phyloP scores from a whole-genome alignment of 2,329 filamentous ascomycete genomes.

The Botrytis porri region DNA sequence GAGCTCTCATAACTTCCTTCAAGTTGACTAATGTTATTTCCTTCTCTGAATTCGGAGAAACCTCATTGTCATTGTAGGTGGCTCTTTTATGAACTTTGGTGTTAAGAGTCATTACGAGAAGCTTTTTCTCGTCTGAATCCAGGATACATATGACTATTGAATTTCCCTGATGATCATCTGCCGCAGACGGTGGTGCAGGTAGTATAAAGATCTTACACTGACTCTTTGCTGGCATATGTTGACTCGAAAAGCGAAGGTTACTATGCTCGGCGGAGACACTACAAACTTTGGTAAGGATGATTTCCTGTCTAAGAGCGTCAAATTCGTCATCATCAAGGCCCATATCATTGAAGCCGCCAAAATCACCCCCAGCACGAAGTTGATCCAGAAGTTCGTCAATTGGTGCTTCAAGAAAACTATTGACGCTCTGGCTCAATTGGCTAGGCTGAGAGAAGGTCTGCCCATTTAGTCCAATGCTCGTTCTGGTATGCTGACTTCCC shows the following conservation, averaged over 20 bases:
- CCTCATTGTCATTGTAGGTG: constrained; percentile 21
- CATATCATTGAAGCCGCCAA: constrained; percentile 70
- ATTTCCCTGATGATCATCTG: constrained; percentile 51
- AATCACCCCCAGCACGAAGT: constrained; percentile 57
- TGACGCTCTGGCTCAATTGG: constrained; percentile 46
- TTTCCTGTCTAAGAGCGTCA: constrained; percentile 67
- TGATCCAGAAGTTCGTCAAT: constrained; percentile 69
- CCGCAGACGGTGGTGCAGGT: constrained; percentile 54
- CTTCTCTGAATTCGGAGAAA: constrained; percentile 35
- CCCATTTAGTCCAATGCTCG: constrained; percentile 46
- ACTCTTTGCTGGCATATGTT: constrained; percentile 50
- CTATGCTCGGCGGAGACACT: constrained; percentile 61
- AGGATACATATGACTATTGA: constrained; percentile 67
- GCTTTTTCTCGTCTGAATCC: constrained; percentile 63
- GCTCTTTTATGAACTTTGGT: constrained; percentile 40
- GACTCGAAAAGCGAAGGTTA: constrained; percentile 59
- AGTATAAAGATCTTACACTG: constrained; percentile 67
- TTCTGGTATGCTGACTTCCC: constrained; percentile 61
- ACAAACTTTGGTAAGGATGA: constrained; percentile 69
- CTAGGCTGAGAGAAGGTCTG: constrained; percentile 29
- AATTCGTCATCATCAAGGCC: constrained; percentile 69
- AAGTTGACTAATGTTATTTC: constrained; percentile 34
- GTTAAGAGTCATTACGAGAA: constrained; percentile 64
- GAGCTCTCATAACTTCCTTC: constrained; percentile 44
- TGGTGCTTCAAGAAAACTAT: constrained; percentile 65